Evolutionary conservation across 2,329 filamentous ascomycete species (phyloP), one percentile per base, ranked within the genome.

Genomic region (Didymellaceae sp.): DNA sequence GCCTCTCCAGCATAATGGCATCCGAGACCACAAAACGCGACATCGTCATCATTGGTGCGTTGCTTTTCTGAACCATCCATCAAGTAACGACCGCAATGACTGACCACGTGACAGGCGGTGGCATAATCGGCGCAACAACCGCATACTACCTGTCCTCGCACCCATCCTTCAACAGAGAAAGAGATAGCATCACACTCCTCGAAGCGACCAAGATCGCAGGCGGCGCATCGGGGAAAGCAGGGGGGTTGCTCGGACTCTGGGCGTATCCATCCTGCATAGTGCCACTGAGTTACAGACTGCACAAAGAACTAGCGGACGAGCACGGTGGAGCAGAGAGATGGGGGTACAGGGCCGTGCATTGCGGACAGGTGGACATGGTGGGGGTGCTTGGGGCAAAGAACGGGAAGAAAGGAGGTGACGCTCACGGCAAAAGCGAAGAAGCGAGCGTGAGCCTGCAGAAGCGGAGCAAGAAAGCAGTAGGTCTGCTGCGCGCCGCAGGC

Each of bases 171-270:
- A 82, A 94, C 70, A 85, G 86, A 32, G 75, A 82, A 17, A 82
- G 84, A 44, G 90, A 96, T 71, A 86, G 80, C 44, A 87, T 97
- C 64, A 96, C 89, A 1, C 80, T 99, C 22, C 81, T 97, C 45
- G 94, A 99, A 78, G 91, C 94, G 0, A 86, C 86, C 3, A 81
- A 86, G 34, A 87, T 97, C 58, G 94, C 94, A 6, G 85, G 90
- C n/a, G 93, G 90, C 18, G 93, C 94, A 28, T 96, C 91, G 7
- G 94, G 94, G 31, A 97, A 97, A 76, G 93, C 94, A 0, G 94
- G 94, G 13, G 94, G 94, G 1, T 80, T 99, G 4, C 81, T 99
- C 17, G 94, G 87, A 1, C 79, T 92, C 13, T 97, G 93, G 91
- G 94, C 93, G 1, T 97, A 96, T 67, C 94, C 94, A 0, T 80